Evolutionary conservation across 352 stramenopile species (phyloP), one percentile per base, ranked within the genome.

Genomic region (Phytophthora colocasiae): DNA sequence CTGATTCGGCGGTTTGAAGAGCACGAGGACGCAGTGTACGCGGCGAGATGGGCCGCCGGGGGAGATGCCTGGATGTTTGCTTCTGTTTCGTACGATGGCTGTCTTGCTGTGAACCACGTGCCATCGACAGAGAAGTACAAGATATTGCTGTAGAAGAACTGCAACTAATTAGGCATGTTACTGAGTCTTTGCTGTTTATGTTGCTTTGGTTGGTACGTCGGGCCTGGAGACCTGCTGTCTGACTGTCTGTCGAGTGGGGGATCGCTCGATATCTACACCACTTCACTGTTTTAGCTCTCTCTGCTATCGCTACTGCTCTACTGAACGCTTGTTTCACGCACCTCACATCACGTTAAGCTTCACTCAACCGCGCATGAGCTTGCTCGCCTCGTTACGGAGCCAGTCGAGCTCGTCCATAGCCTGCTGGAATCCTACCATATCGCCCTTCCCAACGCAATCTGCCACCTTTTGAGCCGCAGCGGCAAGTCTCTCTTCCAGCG

Each of bases 81-180:
- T 27, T 98, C 94, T 2, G 74, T 99, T 11, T 98, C 92, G 27
- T 98, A 96, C 75, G 97, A 99, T 75, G 98, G 98, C 7, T 89
- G 92, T 39, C 80, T 99, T 38, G 89, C 96, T 29, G 73, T 99
- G 14, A 97, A 99, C 79, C 89, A 98, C 66, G 98, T 99, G 31
- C 97, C 97, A 31, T 98, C 94, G 14, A 98, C 98, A 6, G 98
- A 99, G 77, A 99, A 99, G 74, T 99, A 99, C 80, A 99, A 99
- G 69, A 99, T 99, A 76, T 80, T 99, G 58, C 71, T 99, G 24
- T 99, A 68, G 22, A 24, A 62, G n/a, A 49, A 48, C 22, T 53
- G 26, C 36, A 91, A 56, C 53, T 26, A 61, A 55, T 70, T 49
- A 38, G 38, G 52, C 40, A 54, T 67, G 39, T 36, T 69, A 70